Percentiles rank a stretch among this genome's conserved stretches.
These are phyloP conservation scores for Cladorrhinum sp. DNA, from an alignment of 2,329 filamentous ascomycete genomes.

Conservation along the genomic window DNA sequence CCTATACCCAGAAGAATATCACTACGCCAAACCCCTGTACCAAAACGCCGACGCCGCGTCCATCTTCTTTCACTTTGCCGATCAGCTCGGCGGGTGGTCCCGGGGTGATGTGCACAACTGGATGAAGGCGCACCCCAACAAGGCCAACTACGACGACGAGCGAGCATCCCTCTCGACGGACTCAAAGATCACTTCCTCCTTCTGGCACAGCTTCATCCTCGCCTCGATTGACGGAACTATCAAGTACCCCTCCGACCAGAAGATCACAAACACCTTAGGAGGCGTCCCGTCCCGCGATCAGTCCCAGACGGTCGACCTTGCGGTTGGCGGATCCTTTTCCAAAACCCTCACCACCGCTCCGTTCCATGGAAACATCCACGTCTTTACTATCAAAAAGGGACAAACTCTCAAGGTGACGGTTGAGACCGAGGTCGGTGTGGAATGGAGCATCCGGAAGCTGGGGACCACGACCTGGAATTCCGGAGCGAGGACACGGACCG, in stretches of 20 bases:
- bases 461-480: slow-evolving; percentile 1
- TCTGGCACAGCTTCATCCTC: slow-evolving; percentile 7
- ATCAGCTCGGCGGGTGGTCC: neutral
- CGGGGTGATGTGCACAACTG: neutral
- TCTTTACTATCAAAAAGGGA: neutral
- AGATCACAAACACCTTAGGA: slow-evolving; percentile 3
- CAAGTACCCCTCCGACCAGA: slow-evolving; percentile 2
- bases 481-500: neutral
- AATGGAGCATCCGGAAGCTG: slow-evolving; percentile 1
- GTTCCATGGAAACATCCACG: neutral
- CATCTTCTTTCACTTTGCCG: slow-evolving; percentile 7
- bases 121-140: slow-evolving; percentile 3
- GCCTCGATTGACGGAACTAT: slow-evolving; percentile 10
- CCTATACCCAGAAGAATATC: slow-evolving; percentile 1
- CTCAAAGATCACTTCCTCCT: neutral
- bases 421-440: neutral
- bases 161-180: neutral
- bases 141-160: slow-evolving; percentile 1
- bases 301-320: neutral
- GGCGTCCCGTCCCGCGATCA: neutral
- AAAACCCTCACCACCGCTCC: neutral
- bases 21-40: neutral
- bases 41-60: neutral
- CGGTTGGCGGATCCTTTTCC: neutral
- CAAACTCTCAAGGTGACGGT: neutral